Evolutionary conservation across 148 eudicot species (phyloP), one percentile per base, ranked within the genome.

Genomic region (Vaccinium macrocarpon): DNA sequence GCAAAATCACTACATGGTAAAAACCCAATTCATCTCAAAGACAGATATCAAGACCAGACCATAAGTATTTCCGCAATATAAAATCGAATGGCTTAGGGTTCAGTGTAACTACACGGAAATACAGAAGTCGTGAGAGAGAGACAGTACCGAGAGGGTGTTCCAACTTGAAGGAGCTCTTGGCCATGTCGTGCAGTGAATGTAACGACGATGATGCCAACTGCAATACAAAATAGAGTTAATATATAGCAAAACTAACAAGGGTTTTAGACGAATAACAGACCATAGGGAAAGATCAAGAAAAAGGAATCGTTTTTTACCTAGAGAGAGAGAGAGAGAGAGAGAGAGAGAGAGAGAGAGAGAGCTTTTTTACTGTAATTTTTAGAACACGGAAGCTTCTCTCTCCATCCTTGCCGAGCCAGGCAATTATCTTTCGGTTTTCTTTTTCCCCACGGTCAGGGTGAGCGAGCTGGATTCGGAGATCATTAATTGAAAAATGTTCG

Each of bases 81-180:
- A n/a, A 55, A 75, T 56, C 46, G 51, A 68, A 11, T 48, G n/a
- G 29, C 9, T 29, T 82, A 56, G 80, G 84, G 79, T 23, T 68
- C 23, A 15, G 38, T 8, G 16, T 55, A 55, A 83, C 61, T 38
- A 42, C 53, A 56, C 71, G 5, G 3, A 56, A 80, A 51, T 16
- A 61, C 16, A 27, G 76, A 32, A 71, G 79, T 42, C 83, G 55
- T 49, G 80, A 50, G 35, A 72, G 79, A 48, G 51, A 50, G 82
- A 73, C 53, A 52, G 51, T 85, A 93, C 98, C 98, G 19, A 94
- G 96, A 56, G 98, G 98, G 81, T 94, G 98, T 85, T 93, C 96
- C 53, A 88, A 84, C 90, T 91, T 94, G 93, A 94, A 94, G 52
- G 93, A 91, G 86, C 92, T 89, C 84, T 92, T 94, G 51, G 96